phyloP scores from a whole-genome alignment of 2,329 filamentous ascomycete species.

The Cordyceps fumosorosea region DNA sequence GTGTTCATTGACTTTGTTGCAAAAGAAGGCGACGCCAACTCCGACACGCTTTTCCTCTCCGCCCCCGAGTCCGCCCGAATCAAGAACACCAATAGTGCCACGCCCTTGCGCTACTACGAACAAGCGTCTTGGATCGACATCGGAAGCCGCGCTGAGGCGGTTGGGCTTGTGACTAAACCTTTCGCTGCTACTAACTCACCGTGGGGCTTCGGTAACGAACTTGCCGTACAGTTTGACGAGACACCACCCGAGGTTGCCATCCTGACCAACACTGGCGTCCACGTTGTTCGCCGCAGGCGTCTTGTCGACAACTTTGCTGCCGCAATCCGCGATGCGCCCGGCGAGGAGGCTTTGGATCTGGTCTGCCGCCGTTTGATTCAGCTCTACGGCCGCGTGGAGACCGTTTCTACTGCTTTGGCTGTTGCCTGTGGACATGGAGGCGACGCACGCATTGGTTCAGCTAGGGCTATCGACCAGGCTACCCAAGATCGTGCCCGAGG shows the following conservation, averaged over 20 bases:
- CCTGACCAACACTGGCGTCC: constrained; percentile 83
- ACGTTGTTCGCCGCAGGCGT: constrained; percentile 74
- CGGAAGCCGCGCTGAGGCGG: constrained; percentile 65
- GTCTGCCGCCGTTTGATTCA: constrained; percentile 80
- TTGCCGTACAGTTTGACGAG: constrained; percentile 92
- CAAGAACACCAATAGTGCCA: constrained; percentile 47
- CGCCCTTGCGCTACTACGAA: constrained; percentile 62
- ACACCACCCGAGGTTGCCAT: constrained; percentile 78
- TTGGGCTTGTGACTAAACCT: constrained; percentile 68
- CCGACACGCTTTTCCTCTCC: constrained; percentile 72
- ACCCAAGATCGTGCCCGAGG: constrained; percentile 80
- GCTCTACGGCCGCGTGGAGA: constrained; percentile 82
- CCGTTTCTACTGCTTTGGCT: constrained; percentile 81
- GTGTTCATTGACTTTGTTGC: constrained; percentile 83
- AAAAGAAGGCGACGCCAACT: constrained; percentile 50
- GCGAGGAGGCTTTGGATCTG: constrained; percentile 72
- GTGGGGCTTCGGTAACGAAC: constrained; percentile 84
- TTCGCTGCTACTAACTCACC: constrained; percentile 64
- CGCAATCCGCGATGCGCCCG: constrained; percentile 64
- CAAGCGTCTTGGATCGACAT: constrained; percentile 69
- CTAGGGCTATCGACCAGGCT: constrained; percentile 73
- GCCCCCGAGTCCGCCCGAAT: constrained; percentile 86
- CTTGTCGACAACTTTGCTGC: constrained; percentile 90
- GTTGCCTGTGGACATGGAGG: constrained; percentile 92
- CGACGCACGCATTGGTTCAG: constrained; percentile 63